Evolutionary conservation across 1,284 basidiomycete genomes (phyloP), one percentile per base, ranked within the genome.

Genomic region (Tilletia caries): DNA sequence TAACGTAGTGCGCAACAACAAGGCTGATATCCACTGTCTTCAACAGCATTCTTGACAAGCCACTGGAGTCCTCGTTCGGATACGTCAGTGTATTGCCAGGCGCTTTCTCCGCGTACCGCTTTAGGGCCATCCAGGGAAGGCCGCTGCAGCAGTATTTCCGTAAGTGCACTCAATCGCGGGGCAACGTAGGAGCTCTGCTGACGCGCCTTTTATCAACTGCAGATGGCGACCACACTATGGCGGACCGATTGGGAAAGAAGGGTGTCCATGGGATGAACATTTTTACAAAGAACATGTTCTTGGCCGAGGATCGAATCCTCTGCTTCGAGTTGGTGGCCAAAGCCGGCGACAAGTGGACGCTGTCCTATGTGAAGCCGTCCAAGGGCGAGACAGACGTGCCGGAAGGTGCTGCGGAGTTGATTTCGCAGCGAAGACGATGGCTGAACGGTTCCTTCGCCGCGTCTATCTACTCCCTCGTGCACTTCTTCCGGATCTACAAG

Each of bases 261-360:
- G 95, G 95, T 85, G 91, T 96, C 69, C 90, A 96, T 76, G 93
- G 94, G 43, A 98, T 98, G 95, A 91, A 91, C 84, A 98, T 98
- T 79, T 98, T 98, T 86, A 95, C 92, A 64, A 87, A 87, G 69
- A 84, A 83, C 73, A 82, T 84, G 79, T 87, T 86, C 79, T 74
- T 97, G 84, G 94, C 83, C 70, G 83, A 83, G 62, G 83, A 84
- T 91, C 82, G 86, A 86, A 97, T 97, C 75, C 87, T 98, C 41
- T 97, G 95, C 85, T 98, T 97, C 84, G 95, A 98, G 84, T 87
- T 98, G 62, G 95, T 95, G 27, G 93, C 94, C 32, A 98, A 97
- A 84, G 89, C 88, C 5, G 80, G 79, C 23, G 91, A 92, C 75
- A 86, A 87, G 72, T 98, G 95, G 94, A 92, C 91, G 1, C 85